phyloP scores from a whole-genome alignment of 2,329 filamentous ascomycete genomes.

The Stagonosporopsis rhizophila region DNA sequence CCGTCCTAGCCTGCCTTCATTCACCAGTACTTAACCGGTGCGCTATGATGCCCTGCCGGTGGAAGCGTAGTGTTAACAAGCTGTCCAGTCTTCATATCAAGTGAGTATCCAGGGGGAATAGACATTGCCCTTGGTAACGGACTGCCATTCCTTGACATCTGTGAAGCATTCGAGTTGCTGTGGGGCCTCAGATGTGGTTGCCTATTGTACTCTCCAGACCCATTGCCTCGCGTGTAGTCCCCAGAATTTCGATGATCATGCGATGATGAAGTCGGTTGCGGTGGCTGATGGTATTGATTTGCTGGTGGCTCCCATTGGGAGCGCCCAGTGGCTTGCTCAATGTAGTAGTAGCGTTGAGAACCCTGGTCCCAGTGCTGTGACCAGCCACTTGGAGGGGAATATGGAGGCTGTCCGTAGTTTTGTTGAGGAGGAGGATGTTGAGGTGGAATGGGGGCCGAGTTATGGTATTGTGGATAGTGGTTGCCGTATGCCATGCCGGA shows the following conservation, averaged over 20 bases:
- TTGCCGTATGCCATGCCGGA: constrained; percentile 12
- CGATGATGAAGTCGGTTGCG: constrained; percentile 10
- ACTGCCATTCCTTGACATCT: constrained; percentile 9
- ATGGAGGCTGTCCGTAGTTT: constrained; percentile 17
- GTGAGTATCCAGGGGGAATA: constrained; percentile 16
- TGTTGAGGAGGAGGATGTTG: constrained; percentile 13
- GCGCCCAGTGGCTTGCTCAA: constrained; percentile 65
- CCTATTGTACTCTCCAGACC: constrained; percentile 3
- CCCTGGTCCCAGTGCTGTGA: constrained; percentile 66
- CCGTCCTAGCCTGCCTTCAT: neutral
- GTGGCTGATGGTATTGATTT: constrained; percentile 5
- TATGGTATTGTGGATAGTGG: constrained; percentile 11
- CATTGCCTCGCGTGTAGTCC: constrained; percentile 1
- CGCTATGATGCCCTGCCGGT: constrained; percentile 16
- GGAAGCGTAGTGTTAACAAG: constrained; percentile 20
- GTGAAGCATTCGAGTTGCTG: constrained; percentile 12
- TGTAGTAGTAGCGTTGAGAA: constrained; percentile 68
- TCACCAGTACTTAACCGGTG: constrained; percentile 20
- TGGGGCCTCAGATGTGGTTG: constrained; percentile 10
- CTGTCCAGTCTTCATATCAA: constrained; percentile 18
- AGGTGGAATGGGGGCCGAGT: constrained; percentile 7
- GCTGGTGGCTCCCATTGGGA: constrained; percentile 64
- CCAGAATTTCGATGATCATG: constrained; percentile 5
- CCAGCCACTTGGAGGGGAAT: constrained; percentile 59
- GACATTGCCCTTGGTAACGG: constrained; percentile 12